phyloP scores from a whole-genome alignment of 2,329 filamentous ascomycete species.

The Clarireedia hainanense region DNA sequence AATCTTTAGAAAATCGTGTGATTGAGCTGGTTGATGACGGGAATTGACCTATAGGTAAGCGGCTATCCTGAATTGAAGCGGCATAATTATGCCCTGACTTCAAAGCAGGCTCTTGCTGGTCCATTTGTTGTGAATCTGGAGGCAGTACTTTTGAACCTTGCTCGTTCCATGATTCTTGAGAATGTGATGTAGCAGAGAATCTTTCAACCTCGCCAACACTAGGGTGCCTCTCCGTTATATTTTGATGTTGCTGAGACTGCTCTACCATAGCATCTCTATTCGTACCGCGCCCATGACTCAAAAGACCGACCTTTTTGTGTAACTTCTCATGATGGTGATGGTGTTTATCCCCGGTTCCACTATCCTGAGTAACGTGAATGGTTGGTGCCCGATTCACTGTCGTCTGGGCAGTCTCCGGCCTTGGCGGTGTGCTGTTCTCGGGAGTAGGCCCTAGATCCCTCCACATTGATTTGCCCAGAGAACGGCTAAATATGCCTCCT shows the following conservation, averaged over 20 bases:
- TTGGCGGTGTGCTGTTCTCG: conserved; percentile 27
- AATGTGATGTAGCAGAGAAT: conserved; percentile 41
- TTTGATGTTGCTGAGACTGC: conserved; percentile 35
- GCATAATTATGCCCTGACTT: conserved; percentile 11
- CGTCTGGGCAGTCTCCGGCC: conserved; percentile 26
- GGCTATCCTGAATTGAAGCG: conserved; percentile 14
- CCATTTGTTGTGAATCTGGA: conserved; percentile 22
- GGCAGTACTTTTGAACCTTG: conserved; percentile 14
- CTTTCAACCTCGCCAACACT: conserved; percentile 40
- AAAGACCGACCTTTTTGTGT: conserved; percentile 31
- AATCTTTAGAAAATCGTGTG: conserved; percentile 44
- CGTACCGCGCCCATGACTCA: conserved; percentile 31
- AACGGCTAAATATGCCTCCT: conserved; percentile 71
- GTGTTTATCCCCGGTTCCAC: conserved; percentile 34
- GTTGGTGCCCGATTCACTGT: conserved; percentile 42
- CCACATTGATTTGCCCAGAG: conserved; percentile 33
- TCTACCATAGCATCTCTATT: conserved; percentile 42
- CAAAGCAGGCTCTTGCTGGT: conserved; percentile 19
- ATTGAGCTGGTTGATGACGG: conserved; percentile 20
- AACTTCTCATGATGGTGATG: conserved; percentile 28
- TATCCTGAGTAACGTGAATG: conserved; percentile 70
- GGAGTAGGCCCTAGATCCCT: conserved; percentile 33
- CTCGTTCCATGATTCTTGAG: conserved; percentile 26
- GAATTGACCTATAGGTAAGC: conserved; percentile 13
- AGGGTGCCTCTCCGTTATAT: conserved; percentile 22